Evolutionary conservation across 108 stramenopile genomes (phyloP).

Genomic region (Phaeodactylum tricornutum): DNA sequence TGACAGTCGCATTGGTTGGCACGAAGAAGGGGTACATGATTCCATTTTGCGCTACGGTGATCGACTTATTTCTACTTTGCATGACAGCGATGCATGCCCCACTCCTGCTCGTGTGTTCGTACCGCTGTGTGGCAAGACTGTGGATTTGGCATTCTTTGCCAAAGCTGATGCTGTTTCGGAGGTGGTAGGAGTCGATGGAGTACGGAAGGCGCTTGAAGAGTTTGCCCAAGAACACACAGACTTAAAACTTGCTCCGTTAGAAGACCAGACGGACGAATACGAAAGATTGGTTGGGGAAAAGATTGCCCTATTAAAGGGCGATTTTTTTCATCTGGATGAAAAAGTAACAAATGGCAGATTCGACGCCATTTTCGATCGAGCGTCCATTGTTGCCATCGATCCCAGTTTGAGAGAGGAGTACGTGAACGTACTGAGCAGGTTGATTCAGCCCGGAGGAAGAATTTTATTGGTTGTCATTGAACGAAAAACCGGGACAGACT

Average conservation of each 20-base stretch:
- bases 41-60: no score
- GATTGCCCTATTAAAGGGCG: constrained; percentile 47
- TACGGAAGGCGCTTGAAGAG: constrained; percentile 55
- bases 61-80: no score
- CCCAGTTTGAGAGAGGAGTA: constrained; percentile 45
- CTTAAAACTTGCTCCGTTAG: constrained; percentile 17
- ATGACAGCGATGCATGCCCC: no score
- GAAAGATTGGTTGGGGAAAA: constrained; percentile 39
- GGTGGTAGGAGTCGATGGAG: constrained; percentile 72
- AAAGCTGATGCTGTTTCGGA: constrained; percentile 16
- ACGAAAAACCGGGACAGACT: constrained; percentile 26
- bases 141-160: constrained; percentile 69
- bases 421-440: constrained; percentile 32
- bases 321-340: constrained; percentile 52
- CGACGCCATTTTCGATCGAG: constrained; percentile 70
- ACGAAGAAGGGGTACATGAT: no score
- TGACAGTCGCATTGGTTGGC: no score
- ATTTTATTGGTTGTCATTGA: constrained; percentile 58
- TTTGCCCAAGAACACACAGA: constrained; percentile 59
- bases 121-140: constrained; percentile 82
- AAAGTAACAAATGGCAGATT: constrained; percentile 23
- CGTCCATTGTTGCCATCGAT: constrained; percentile 70
- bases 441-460: constrained; percentile 43
- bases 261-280: constrained; percentile 2
- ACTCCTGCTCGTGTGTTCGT: constrained; percentile 27